Evolutionary conservation across 1,139 yeast species (phyloP).

Genomic region (Candida labiduridarum): DNA sequence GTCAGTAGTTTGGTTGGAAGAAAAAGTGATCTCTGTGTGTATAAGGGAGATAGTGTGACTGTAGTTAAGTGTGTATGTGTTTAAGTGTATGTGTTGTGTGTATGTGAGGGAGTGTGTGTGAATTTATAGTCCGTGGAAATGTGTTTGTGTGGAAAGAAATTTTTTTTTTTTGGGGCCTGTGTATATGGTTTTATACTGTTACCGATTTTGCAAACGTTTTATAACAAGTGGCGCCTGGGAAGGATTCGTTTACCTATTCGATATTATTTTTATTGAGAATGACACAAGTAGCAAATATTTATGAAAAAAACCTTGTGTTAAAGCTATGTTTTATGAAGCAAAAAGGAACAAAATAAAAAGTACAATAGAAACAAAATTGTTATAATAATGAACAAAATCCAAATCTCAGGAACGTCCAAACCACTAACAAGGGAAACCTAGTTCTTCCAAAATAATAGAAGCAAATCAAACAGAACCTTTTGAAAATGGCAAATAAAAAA

Average conservation of each 20-base stretch:
- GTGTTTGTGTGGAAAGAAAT: neutral
- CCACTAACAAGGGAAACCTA: no score
- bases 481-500: neutral
- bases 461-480: neutral
- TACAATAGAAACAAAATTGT: no score
- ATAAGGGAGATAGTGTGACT: neutral
- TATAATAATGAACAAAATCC: no score
- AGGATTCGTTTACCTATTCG: neutral
- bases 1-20: neutral
- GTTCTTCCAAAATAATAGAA: no score
- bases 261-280: neutral
- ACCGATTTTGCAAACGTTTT: neutral
- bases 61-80: neutral
- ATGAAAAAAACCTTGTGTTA: neutral
- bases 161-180: neutral
- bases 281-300: neutral
- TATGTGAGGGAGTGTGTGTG: neutral
- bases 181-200: conserved; percentile 1
- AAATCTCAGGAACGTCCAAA: no score
- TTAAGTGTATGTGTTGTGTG: neutral
- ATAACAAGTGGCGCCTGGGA: neutral
- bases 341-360: neutral
- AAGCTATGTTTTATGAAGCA: neutral
- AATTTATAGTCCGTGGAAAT: neutral
- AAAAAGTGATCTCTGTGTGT: neutral